Evolutionary conservation across 257 asterid genomes (phyloP).

Genomic region (Solanum verrucosum): DNA sequence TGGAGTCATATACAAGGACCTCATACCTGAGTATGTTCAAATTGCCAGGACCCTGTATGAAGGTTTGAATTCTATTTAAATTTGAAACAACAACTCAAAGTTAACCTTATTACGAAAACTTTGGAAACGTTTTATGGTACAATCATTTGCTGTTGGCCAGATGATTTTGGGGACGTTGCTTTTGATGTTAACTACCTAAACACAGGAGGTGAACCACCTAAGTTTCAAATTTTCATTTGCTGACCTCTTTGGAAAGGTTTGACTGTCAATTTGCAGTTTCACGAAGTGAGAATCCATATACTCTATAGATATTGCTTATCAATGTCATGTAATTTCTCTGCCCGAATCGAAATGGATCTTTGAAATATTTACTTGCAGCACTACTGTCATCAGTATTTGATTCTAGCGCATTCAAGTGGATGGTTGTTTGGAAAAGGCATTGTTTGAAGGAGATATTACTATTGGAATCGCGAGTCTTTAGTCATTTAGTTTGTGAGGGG

Average conservation of each 20-base stretch:
- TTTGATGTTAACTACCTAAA: constrained; percentile 83
- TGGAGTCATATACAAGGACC: constrained; percentile 76
- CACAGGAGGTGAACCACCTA: constrained; percentile 45
- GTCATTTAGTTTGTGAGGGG: neutral
- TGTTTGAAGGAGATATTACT: neutral
- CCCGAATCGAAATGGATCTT: neutral
- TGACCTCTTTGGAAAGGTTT: constrained; percentile 28
- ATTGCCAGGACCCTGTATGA: constrained; percentile 78
- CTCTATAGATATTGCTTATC: neutral
- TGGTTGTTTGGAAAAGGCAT: neutral
- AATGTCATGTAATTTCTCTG: neutral
- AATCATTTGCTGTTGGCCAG: constrained; percentile 23
- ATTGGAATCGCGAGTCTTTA: neutral
- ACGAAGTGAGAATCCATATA: neutral
- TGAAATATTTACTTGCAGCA: neutral
- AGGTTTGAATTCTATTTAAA: constrained; percentile 28
- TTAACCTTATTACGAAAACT: neutral
- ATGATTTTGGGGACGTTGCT: constrained; percentile 75
- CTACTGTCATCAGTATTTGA: neutral
- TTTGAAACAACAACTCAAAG: neutral
- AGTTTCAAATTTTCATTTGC: constrained; percentile 65
- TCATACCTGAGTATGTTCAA: constrained; percentile 61
- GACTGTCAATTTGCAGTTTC: neutral
- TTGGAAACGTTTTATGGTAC: neutral
- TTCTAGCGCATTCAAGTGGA: neutral